These are phyloP conservation scores for Corchorus olitorius DNA, from an alignment of 345 rosid species.

Conservation along the genomic window DNA sequence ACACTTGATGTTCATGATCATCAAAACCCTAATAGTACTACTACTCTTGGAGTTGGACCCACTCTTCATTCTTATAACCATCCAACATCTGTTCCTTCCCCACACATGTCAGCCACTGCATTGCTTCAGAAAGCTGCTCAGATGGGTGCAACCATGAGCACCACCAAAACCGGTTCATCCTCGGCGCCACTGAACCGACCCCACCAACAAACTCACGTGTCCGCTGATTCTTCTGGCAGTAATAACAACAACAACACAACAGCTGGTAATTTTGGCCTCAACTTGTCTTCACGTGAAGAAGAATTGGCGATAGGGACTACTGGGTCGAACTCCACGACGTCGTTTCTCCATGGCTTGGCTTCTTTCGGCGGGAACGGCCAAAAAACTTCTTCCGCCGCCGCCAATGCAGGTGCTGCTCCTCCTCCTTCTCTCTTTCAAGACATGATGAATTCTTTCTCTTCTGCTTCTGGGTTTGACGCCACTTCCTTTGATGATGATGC, in stretches of 20 bases:
- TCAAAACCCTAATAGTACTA: slow-evolving; percentile 15
- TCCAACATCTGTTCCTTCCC: slow-evolving; percentile 20
- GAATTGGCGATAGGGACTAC: slow-evolving; percentile 16
- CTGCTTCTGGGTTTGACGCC: slow-evolving; percentile 43
- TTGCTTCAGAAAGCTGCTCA: slow-evolving; percentile 89
- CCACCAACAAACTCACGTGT: slow-evolving; percentile 48
- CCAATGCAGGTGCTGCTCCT: not conserved
- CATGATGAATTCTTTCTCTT: slow-evolving; percentile 44
- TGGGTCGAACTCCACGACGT: not conserved
- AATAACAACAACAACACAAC: slow-evolving; percentile 4
- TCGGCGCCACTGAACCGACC: slow-evolving; percentile 33
- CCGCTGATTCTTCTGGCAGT: slow-evolving; percentile 24
- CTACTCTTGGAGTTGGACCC: slow-evolving; percentile 20
- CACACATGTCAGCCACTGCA: slow-evolving; percentile 78
- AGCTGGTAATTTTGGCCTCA: slow-evolving; percentile 42
- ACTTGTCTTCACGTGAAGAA: slow-evolving; percentile 53
- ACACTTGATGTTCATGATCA: slow-evolving; percentile 27
- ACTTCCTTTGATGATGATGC: slow-evolving; percentile 47
- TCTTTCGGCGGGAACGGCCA: slow-evolving; percentile 31
- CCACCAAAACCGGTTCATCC: slow-evolving; percentile 27
- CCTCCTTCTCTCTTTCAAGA: slow-evolving; percentile 47
- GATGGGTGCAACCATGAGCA: slow-evolving; percentile 67
- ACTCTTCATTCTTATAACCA: slow-evolving; percentile 22
- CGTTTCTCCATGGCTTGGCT: slow-evolving; percentile 25
- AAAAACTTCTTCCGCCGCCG: slow-evolving; percentile 20